Conservation (phyloP, 306 rosid genomes). For the Begonia masoniana region DNA sequence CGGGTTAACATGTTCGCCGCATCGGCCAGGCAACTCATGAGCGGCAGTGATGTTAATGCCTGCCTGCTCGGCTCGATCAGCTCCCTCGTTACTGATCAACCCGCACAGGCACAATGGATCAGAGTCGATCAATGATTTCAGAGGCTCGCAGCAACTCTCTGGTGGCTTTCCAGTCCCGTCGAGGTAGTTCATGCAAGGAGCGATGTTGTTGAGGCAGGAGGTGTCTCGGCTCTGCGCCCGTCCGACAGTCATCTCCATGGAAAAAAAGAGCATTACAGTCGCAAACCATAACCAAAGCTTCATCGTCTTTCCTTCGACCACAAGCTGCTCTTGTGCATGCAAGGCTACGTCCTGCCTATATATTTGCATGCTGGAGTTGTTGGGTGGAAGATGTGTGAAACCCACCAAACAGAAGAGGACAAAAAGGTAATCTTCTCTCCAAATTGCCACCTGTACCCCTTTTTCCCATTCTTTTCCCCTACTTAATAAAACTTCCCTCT, state of each 20-base stretch:
- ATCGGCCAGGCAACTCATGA: slow-evolving; percentile 30
- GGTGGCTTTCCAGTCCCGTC: slow-evolving; percentile 43
- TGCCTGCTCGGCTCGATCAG: slow-evolving; percentile 35
- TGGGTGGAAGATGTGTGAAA: too few species aligned
- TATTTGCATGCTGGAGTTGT: too few species aligned
- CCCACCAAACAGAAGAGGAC: too few species aligned
- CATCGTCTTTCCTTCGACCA: background rate
- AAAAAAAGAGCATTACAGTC: background rate
- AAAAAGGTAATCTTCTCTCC: too few species aligned
- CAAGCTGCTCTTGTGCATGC: too few species aligned
- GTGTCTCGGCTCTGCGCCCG: background rate
- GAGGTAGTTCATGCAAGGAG: slow-evolving; percentile 42
- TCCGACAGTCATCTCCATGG: background rate
- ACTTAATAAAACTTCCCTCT: too few species aligned
- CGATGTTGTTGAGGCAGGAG: slow-evolving; percentile 27
- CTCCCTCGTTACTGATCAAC: slow-evolving; percentile 34
- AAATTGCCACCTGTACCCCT: too few species aligned
- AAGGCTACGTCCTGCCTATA: too few species aligned
- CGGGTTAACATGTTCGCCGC: slow-evolving; percentile 44
- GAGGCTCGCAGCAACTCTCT: slow-evolving; percentile 40
- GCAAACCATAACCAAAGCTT: background rate
- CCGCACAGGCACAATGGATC: slow-evolving; percentile 37
- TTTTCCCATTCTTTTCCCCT: too few species aligned
- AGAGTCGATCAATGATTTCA: slow-evolving; percentile 34
- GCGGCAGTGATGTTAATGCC: slow-evolving; percentile 42